Evolutionary conservation across 2,329 filamentous ascomycete species (phyloP).

Genomic region (Epichloe elymi): DNA sequence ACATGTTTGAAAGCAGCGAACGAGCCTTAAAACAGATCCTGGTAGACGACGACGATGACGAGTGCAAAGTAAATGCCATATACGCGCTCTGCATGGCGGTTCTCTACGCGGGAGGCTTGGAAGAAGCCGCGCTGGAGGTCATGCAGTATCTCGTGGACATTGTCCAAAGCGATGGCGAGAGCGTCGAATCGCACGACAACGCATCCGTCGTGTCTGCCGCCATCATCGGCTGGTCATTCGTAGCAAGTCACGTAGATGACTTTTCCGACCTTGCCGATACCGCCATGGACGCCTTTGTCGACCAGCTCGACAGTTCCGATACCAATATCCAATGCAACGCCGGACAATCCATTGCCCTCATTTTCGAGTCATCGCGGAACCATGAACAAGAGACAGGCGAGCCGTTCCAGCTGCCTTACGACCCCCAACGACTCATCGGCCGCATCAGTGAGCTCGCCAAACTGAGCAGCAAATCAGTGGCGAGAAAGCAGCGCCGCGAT

Average conservation of each 20-base stretch:
- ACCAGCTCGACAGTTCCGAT: constrained; percentile 69
- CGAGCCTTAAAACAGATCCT: constrained; percentile 22
- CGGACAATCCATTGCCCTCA: constrained; percentile 66
- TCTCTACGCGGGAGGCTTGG: constrained; percentile 61
- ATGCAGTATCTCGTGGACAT: constrained; percentile 69
- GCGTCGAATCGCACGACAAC: constrained; percentile 58
- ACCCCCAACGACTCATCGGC: constrained; percentile 34
- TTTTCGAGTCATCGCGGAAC: constrained; percentile 57
- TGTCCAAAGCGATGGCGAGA: constrained; percentile 64
- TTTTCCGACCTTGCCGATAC: constrained; percentile 56
- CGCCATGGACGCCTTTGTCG: constrained; percentile 68
- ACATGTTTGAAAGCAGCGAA: constrained; percentile 18
- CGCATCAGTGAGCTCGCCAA: constrained; percentile 34
- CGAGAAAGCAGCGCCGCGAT: constrained; percentile 34
- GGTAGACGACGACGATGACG: constrained; percentile 46
- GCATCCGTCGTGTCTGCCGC: constrained; percentile 59
- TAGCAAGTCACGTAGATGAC: constrained; percentile 66
- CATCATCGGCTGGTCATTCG: constrained; percentile 65
- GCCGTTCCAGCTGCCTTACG: constrained; percentile 35
- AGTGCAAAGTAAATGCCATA: constrained; percentile 55
- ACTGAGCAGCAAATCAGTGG: constrained; percentile 34
- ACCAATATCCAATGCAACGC: constrained; percentile 63
- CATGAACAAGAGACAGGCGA: constrained; percentile 37
- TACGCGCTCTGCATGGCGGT: constrained; percentile 59
- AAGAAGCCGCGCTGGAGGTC: constrained; percentile 54